Evolutionary conservation across 257 asterid genomes (phyloP).

Genomic region (Solanum lycopersicoides): DNA sequence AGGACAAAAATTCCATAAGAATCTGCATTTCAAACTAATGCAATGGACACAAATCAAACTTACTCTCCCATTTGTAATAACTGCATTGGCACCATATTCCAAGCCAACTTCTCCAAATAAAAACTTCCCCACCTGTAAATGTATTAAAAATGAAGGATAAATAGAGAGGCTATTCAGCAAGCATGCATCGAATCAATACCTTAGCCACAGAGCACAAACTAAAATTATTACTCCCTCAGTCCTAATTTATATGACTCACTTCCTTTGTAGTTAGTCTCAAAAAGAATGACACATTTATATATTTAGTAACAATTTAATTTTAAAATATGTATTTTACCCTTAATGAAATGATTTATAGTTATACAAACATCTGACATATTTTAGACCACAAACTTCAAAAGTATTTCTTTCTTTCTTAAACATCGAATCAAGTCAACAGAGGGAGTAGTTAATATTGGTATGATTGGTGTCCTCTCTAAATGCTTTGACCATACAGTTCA

Average conservation of each 20-base stretch:
- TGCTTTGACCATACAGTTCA: background rate
- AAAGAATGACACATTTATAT: background rate
- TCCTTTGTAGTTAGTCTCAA: background rate
- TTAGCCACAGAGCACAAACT: background rate
- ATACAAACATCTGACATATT: background rate
- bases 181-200: background rate
- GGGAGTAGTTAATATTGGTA: background rate
- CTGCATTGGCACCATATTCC: constrained; percentile 65
- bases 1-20: background rate
- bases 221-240: background rate
- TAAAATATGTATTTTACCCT: background rate
- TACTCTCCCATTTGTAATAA: constrained; percentile 98
- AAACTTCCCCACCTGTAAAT: constrained; percentile 73
- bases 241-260: background rate
- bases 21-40: background rate
- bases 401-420: background rate
- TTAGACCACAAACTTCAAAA: background rate
- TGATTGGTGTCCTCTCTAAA: background rate
- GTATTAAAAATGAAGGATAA: constrained; percentile 13
- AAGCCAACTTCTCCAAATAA: constrained; percentile 57
- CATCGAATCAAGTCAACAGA: background rate
- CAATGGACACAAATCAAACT: constrained; percentile 20
- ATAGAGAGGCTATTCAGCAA: background rate
- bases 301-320: background rate
- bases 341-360: background rate